A percentile compares a stretch with the other conserved stretches of the same genome.
phyloP scores from a whole-genome alignment of 1,284 basidiomycete species.

The Phellopilus nigrolimitatus region DNA sequence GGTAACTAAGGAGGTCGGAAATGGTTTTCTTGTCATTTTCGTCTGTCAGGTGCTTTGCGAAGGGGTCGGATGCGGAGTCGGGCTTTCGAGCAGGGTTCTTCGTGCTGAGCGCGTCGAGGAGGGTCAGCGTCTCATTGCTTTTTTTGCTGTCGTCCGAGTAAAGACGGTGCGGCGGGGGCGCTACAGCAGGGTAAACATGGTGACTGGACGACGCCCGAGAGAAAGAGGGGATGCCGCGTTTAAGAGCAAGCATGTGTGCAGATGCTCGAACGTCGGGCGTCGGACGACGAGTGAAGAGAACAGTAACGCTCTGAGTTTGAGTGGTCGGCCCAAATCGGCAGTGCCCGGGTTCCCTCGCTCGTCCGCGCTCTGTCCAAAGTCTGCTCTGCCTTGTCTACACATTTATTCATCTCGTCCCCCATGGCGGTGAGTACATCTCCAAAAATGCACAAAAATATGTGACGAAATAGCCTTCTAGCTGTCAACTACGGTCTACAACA shows the following conservation, averaged over 20 bases:
- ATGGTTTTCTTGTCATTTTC: background rate
- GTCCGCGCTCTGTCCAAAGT: background rate
- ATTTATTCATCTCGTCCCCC: background rate
- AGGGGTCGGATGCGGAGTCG: background rate
- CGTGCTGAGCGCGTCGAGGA: background rate
- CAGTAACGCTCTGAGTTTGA: background rate
- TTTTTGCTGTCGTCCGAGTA: constrained; percentile 19
- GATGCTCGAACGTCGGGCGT: background rate
- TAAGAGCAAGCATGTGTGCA: background rate
- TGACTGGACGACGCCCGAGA: constrained; percentile 5
- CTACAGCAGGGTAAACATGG: constrained; percentile 20
- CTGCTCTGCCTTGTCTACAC: background rate
- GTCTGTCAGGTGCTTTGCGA: background rate
- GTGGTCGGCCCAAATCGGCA: background rate
- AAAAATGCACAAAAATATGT: too few relatives aligned
- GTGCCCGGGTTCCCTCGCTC: too few relatives aligned
- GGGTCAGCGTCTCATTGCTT: background rate
- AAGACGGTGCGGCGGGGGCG: constrained; percentile 19
- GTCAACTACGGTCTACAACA: constrained; percentile 74
- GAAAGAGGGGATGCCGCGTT: constrained; percentile 11
- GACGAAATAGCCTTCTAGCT: constrained; percentile 51
- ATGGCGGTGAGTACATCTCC: background rate
- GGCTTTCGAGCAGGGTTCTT: background rate
- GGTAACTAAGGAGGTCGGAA: background rate
- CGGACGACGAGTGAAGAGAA: background rate